Evolutionary conservation across 257 asterid species (phyloP).

Genomic region (Przewalskia tangutica): DNA sequence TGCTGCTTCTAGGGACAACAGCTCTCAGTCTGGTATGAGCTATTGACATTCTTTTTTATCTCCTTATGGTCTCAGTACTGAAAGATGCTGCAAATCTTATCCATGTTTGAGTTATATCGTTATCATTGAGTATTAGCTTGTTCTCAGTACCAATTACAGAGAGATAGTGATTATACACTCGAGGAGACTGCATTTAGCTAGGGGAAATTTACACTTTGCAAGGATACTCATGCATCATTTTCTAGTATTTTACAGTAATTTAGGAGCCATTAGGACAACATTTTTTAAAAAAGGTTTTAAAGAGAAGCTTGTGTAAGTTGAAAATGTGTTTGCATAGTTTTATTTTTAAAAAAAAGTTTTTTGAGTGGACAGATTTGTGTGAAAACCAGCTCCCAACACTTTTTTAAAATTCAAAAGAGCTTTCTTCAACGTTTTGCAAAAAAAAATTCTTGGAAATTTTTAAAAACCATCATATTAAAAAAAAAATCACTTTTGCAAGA

Average conservation of each 20-base stretch:
- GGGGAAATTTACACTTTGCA: not conserved
- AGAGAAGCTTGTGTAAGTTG: not conserved
- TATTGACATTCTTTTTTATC: conserved; percentile 12
- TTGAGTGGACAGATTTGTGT: not conserved
- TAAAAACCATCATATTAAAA: not conserved
- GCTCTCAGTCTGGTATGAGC: conserved; percentile 72
- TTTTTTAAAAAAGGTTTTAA: not conserved
- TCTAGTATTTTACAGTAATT: not conserved
- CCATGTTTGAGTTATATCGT: not conserved
- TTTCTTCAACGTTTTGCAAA: not conserved
- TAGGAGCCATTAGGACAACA: not conserved
- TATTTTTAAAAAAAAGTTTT: not conserved
- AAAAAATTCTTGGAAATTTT: not conserved
- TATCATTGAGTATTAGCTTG: not conserved
- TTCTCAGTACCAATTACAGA: not conserved
- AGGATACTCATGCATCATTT: not conserved
- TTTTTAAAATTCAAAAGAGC: not conserved
- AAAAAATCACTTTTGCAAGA: not conserved
- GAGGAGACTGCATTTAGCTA: not conserved
- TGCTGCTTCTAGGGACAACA: conserved; percentile 94
- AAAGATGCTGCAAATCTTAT: not conserved
- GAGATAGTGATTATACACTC: not conserved
- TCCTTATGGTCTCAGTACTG: not conserved
- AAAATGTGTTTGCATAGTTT: not conserved
- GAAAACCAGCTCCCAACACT: not conserved